Conservation (phyloP, 768 basidiomycete genomes). For the Podaxis mareebaensis region DNA sequence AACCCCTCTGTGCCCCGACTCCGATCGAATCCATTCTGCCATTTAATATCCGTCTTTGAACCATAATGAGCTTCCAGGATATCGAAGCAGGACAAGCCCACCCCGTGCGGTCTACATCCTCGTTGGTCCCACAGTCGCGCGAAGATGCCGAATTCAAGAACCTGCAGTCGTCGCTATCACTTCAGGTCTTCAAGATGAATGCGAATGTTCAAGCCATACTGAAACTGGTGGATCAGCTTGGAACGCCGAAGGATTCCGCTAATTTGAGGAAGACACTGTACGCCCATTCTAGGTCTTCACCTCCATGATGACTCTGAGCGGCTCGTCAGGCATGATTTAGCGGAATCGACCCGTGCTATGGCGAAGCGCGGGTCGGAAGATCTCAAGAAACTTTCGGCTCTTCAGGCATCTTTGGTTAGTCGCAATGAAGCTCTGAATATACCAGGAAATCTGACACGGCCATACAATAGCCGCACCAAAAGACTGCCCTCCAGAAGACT, state of each 20-base stretch:
- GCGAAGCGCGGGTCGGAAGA: constrained; percentile 93
- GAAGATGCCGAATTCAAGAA: constrained; percentile 77
- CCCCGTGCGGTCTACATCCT: constrained; percentile 33
- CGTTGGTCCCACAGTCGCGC: constrained; percentile 39
- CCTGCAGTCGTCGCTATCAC: constrained; percentile 77
- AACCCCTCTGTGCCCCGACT: background rate
- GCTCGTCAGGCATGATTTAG: constrained; percentile 78
- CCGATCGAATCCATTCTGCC: background rate
- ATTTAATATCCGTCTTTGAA: background rate
- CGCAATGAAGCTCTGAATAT: background rate
- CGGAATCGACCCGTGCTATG: constrained; percentile 93
- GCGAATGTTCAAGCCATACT: constrained; percentile 95
- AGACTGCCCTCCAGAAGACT: constrained; percentile 86
- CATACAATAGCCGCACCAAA: constrained; percentile 63
- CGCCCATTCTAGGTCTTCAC: constrained; percentile 31
- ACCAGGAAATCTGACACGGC: background rate
- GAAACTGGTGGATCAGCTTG: constrained; percentile 95
- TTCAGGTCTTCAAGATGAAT: constrained; percentile 99
- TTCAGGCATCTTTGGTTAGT: constrained; percentile 63
- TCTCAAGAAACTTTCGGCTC: constrained; percentile 80
- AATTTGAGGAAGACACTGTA: constrained; percentile 82
- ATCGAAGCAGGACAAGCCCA: constrained; percentile 49
- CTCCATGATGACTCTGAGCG: constrained; percentile 8
- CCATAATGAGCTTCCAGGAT: constrained; percentile 56
- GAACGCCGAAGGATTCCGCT: constrained; percentile 79